Evolutionary conservation across 108 stramenopile species (phyloP), one percentile per base, ranked within the genome.

Genomic region (Conticribra weissflogii): DNA sequence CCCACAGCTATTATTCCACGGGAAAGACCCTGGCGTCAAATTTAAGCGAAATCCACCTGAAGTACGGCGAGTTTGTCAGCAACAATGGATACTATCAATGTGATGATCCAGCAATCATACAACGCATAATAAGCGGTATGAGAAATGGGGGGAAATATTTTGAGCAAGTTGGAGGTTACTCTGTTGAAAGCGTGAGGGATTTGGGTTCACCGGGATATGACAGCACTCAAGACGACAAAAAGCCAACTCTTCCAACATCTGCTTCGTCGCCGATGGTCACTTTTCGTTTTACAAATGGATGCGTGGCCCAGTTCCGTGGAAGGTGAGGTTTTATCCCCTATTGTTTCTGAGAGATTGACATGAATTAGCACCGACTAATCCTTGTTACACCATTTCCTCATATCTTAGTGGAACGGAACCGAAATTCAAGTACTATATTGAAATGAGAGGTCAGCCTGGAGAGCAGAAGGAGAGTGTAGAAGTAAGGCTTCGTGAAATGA

Each of bases 351-450:
- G 16, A 71, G 87, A n/a, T n/a, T n/a, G n/a, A n/a, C n/a, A n/a
- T n/a, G n/a, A n/a, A n/a, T n/a, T n/a, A n/a, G n/a, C n/a, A n/a
- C n/a, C n/a, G n/a, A n/a, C n/a, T n/a, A n/a, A n/a, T n/a, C n/a
- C n/a, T n/a, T n/a, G n/a, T n/a, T n/a, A n/a, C n/a, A n/a, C n/a
- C n/a, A n/a, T n/a, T n/a, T n/a, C n/a, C n/a, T n/a, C n/a, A n/a
- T n/a, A n/a, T n/a, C n/a, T n/a, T n/a, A 41, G 36, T 74, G 98
- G 98, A 2, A 99, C 98, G 5, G 98, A 99, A 71, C 98, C 98
- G 19, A 99, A 99, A 70, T 96, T 99, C 83, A 99, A 99, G 81
- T 97, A 94, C 67, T 99, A 99, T 81, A 85, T 95, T 36, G 98
- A 99, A 79, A 77, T 95, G 71, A 65, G 79, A 58, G 97, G 97